Base-by-base conservation (phyloP, 176 grass and related monocot species). In the Dendrocalamus sinicus region DNA sequence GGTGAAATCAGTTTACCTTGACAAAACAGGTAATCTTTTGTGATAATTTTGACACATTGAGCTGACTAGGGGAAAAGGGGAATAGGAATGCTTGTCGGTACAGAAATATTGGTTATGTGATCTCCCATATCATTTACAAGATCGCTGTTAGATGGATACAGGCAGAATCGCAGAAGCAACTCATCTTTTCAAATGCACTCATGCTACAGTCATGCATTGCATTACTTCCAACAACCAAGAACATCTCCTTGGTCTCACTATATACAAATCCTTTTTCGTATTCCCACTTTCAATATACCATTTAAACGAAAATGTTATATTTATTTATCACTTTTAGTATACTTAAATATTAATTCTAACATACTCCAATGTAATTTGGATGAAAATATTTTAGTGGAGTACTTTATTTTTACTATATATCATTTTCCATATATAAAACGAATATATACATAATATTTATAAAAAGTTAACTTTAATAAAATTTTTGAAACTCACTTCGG, bases 1-100 rank as follows among this genome's bases (percentile, higher is more conserved):
- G 26, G 26, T 19, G 24, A 73, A 63, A 19, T 62, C 45, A 71
- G 45, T 86, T 86, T 55, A 62, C 15, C 78, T 62, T 77, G 35
- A 77, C 51, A 22, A n/a, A 41, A 75, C 53, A 24, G 40, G 79
- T 9, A 16, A 43, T 15, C n/a, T 12, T 57, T 61, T 67, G 23
- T 32, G 51, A 79, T 51, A 19, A 66, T 14, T 70, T 48, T 47
- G 39, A 16, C 16, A 2, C 19, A 72, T 0, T 44, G 13, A 48
- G 22, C 44, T 43, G 40, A 32, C 12, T 11, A 63, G 70, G 50
- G 9, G 22, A 47, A 19, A 84, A 67, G 30, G 30, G 72, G 73
- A 84, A 19, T 28, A 52, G 5, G 32, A 66, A 83, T 45, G 17
- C 5, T 70, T 72, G 16, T 77, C 22, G 3, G 53, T 60, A 40